Base-by-base conservation (phyloP, 2,329 filamentous ascomycete species). In the Xylariales sp. region DNA sequence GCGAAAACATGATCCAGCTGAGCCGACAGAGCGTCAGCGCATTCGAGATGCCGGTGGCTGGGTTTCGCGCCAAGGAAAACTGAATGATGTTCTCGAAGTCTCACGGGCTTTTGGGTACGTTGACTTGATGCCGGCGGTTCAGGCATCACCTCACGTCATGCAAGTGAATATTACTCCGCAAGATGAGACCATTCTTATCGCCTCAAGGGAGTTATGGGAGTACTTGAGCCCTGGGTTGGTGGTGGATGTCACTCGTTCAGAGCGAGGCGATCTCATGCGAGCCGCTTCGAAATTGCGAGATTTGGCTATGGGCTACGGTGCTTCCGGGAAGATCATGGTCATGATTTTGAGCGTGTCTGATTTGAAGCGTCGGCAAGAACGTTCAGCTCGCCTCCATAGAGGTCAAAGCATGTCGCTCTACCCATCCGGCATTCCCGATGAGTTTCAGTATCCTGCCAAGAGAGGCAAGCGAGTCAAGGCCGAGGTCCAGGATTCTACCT, bases 281-380 rank as follows among this genome's bases (percentile, higher is more conserved):
- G 93, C 91, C 13, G 85, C 93, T 4, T 91, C 97, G 59, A 95
- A 95, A 65, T 75, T 98, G 21, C 82, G 93, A 41, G 93, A 98
- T 65, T 71, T 97, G 38, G 93, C 93, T 29, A 95, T 98, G 57
- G 88, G 91, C 1, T 97, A 96, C 59, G 93, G 93, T 37, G 88
- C 91, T 11, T 90, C 83, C 2, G 85, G 84, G 55, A 98, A 98
- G 66, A 87, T 97, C 46, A 97, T 97, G 90, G 88, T 98, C 30
- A 97, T 97, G 91, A 88, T 98, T 70, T 82, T 98, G 38, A 91
- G 90, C 39, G 85, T 98, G 25, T 83, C 85, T 39, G 90, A 97
- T 55, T 69, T 98, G 38, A 91, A 95, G 65, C 86, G 87, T 56
- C 80, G 88, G 45, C 69, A 74, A 40, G 86, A 94, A 57, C 78